Percentiles rank a stretch among this genome's conserved stretches.
phyloP scores from a whole-genome alignment of 768 basidiomycete species.

The Panellus pusillus region DNA sequence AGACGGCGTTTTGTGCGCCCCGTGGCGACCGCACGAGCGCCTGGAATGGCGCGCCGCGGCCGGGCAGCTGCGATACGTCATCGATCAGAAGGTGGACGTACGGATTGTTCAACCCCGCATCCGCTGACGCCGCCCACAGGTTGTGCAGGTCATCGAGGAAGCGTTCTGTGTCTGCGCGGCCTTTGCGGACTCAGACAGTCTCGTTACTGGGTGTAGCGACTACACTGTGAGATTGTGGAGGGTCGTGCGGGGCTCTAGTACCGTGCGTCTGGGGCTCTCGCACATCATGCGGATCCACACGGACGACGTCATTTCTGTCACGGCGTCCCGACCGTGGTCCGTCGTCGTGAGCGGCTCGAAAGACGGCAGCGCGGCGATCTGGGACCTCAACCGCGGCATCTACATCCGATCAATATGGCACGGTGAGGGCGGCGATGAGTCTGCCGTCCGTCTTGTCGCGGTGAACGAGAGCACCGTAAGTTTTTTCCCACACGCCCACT shows the following conservation, averaged over 20 bases:
- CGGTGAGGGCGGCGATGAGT: constrained; percentile 36
- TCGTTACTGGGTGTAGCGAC: constrained; percentile 81
- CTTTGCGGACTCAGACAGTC: constrained; percentile 70
- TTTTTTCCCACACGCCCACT: constrained; percentile 3
- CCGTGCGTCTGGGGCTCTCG: constrained; percentile 41
- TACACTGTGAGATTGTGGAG: constrained; percentile 86
- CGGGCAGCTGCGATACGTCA: constrained; percentile 58
- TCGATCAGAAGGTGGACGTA: constrained; percentile 58
- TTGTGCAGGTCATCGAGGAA: constrained; percentile 77
- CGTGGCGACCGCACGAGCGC: constrained; percentile 63
- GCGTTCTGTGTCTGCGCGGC: constrained; percentile 70
- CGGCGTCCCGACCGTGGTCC: constrained; percentile 82
- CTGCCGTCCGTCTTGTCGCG: constrained; percentile 64
- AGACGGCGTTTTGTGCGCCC: constrained; percentile 55
- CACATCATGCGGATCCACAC: constrained; percentile 84
- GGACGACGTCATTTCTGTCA: constrained; percentile 62
- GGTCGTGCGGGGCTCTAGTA: constrained; percentile 41
- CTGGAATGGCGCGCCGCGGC: constrained; percentile 64
- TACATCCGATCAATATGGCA: constrained; percentile 86
- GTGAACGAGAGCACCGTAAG: constrained; percentile 88
- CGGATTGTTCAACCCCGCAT: background rate
- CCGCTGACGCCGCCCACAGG: constrained; percentile 35
- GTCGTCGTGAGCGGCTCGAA: constrained; percentile 78
- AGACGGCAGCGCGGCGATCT: constrained; percentile 84
- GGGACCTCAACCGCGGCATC: constrained; percentile 84